Evolutionary conservation across 257 asterid species (phyloP), one percentile per base, ranked within the genome.

Genomic region (Paraleonurus japonicus): DNA sequence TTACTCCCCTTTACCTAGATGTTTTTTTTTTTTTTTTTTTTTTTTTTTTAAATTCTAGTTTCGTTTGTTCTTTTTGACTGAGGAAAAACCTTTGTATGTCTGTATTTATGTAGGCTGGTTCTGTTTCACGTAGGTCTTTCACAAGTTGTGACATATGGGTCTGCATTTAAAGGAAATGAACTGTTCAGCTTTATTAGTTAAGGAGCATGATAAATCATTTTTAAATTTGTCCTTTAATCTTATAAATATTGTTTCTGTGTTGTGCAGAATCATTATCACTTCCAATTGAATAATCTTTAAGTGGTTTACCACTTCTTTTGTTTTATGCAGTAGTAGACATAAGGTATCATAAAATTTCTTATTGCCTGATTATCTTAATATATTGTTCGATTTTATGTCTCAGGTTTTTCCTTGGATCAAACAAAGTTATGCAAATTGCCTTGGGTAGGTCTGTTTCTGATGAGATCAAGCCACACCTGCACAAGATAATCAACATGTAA

Each of bases 361-460:
- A n/a, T 2, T 47, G 24, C 32, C 39, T n/a, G 13, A 41, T 16
- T 22, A 54, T 35, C 13, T 32, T 20, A 7, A 20, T 17, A 48
- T 5, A 11, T 41, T 7, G 4, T 10, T n/a, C n/a, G n/a, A n/a
- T n/a, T 5, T 62, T 15, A 5, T 17, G 48, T 73, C 24, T 51
- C 77, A 73, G 77, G 6, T 73, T 73, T 73, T 73, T 73, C 28
- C 77, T 73, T 53, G 77, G 77, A 26, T 73, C 77, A 54, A 73
- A 73, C 67, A 73, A 73, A 27, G 77, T 73, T 53, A 73, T 73
- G 77, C 77, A 73, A 65, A 51, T 73, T 16, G 77, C 77, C 16
- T 73, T 73, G 51, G 77, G 77, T 54, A 73, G 77, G 66, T 73
- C 77, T 53, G 72, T 17, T 64, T 27, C 77, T 53, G 77, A 73